A percentile compares a stretch with the other conserved stretches of the same genome.
Conservation (phyloP, 2,329 filamentous ascomycete genomes). For the Fusarium sp. region DNA sequence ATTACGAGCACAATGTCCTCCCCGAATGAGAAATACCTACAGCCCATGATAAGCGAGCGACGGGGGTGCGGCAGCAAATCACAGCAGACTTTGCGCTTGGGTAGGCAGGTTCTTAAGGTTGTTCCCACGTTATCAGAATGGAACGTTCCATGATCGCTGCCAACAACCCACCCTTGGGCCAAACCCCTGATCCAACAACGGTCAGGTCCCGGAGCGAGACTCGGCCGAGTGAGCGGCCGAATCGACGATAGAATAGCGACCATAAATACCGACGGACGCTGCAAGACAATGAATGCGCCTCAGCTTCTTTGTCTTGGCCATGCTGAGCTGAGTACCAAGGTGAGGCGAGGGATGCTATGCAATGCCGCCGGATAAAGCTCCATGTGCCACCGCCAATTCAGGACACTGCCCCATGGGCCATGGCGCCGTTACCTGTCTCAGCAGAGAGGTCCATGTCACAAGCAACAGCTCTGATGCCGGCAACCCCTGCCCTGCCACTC, state of each 20-base stretch:
- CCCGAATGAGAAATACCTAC: not conserved
- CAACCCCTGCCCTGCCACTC: constrained; percentile 27
- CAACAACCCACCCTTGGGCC: constrained; percentile 23
- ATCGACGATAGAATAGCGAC: not conserved
- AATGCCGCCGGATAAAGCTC: not conserved
- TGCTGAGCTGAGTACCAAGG: not conserved
- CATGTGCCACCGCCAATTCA: not conserved
- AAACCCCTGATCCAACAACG: constrained; percentile 23
- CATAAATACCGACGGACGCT: not conserved
- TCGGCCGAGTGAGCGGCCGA: constrained; percentile 36
- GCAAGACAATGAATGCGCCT: not conserved
- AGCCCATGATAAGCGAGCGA: constrained; percentile 4
- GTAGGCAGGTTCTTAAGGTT: not conserved
- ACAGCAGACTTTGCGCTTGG: not conserved
- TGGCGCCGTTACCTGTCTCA: constrained; percentile 2
- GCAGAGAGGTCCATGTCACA: not conserved
- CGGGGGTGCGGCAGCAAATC: not conserved
- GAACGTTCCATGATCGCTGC: constrained; percentile 38
- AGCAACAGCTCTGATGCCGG: constrained; percentile 29
- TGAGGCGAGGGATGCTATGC: not conserved
- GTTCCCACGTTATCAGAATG: constrained; percentile 23
- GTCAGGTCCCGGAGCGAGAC: constrained; percentile 10
- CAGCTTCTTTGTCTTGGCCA: not conserved
- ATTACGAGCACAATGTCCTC: constrained; percentile 1
- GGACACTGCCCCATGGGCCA: not conserved